Evolutionary conservation across 306 rosid genomes (phyloP), one percentile per base, ranked within the genome.

Genomic region (Boehmeria nivea): DNA sequence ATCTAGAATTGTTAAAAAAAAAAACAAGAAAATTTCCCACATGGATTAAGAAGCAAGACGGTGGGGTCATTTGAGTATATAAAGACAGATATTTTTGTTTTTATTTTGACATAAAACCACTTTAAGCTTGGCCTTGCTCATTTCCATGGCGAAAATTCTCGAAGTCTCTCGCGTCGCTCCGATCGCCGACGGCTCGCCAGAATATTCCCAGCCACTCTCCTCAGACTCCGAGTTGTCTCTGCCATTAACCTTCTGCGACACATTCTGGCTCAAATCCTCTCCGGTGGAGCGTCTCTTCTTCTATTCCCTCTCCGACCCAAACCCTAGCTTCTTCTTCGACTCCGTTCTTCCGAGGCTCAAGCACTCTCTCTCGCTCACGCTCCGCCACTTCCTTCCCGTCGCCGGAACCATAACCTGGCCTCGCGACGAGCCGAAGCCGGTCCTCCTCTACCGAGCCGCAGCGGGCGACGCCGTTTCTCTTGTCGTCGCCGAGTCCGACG

Each of bases 381-480:
- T 85, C 67, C 69, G 59, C 6, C 66, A 77, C 70, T 85, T 69
- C 40, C 60, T 70, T 15, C 77, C 81, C 28, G 77, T 79, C 0
- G 77, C 83, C 11, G 84, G 84, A 1, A 76, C 52, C 1, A 53
- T 83, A 6, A 12, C 57, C 7, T 83, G 86, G 86, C 82, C 78
- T 6, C n/a, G 18, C 0, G 46, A 70, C 1, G 76, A 76, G 0
- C 31, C 54, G 2, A 69, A 54, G 33, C 94, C 89, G 26, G 4
- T 63, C 40, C 17, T 85, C 8, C 58, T 43, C 3, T 78, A 62
- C 63, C 38, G 38, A 4, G 2, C n/a, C 34, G 44, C 39, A 9
- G 56, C 74, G 0, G 73, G 66, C 2, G 83, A 82, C 26, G 54
- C 57, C 3, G 78, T 86, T 54, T 72, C 89, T 0, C 43, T 86